Conservation (phyloP, 2,329 filamentous ascomycete genomes). For the Peltaster fructicola region DNA sequence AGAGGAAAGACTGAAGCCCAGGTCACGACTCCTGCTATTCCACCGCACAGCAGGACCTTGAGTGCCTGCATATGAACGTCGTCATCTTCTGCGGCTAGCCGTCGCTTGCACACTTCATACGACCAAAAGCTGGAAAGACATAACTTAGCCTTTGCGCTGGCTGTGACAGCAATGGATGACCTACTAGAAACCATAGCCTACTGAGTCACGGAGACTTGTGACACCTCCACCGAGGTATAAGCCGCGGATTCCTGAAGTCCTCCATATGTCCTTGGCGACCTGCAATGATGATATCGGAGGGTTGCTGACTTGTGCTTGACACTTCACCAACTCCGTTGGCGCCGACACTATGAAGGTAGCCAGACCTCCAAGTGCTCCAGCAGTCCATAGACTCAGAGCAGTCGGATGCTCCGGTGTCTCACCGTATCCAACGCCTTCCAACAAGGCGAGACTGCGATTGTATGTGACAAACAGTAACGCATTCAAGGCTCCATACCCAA, state of each 20-base stretch:
- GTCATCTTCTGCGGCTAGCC: slow-evolving; percentile 33
- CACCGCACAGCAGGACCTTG: slow-evolving; percentile 54
- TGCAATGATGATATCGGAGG: slow-evolving; percentile 12
- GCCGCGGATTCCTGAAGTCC: slow-evolving; percentile 38
- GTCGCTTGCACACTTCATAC: slow-evolving; percentile 57
- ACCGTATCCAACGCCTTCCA: slow-evolving; percentile 26
- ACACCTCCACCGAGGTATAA: slow-evolving; percentile 68
- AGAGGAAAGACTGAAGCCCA: slow-evolving; percentile 86
- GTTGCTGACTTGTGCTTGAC: slow-evolving; percentile 55
- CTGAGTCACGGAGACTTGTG: slow-evolving; percentile 65
- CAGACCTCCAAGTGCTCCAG: slow-evolving; percentile 65
- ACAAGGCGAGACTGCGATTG: slow-evolving; percentile 56
- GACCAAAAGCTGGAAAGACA: slow-evolving; percentile 52
- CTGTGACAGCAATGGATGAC: slow-evolving; percentile 9
- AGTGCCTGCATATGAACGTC: slow-evolving; percentile 11
- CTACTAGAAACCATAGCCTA: slow-evolving; percentile 91
- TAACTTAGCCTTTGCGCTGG: background rate
- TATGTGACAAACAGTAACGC: slow-evolving; percentile 80
- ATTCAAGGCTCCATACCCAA: slow-evolving; percentile 83
- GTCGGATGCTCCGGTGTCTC: slow-evolving; percentile 7
- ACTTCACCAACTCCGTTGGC: slow-evolving; percentile 83
- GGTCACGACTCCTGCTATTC: slow-evolving; percentile 69
- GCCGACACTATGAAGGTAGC: slow-evolving; percentile 74
- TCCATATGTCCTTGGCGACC: slow-evolving; percentile 17
- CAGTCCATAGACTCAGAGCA: slow-evolving; percentile 38